Evolutionary conservation across 208 protist genomes (phyloP), one percentile per base, ranked within the genome.

Genomic region (Blechomonas ayalai): DNA sequence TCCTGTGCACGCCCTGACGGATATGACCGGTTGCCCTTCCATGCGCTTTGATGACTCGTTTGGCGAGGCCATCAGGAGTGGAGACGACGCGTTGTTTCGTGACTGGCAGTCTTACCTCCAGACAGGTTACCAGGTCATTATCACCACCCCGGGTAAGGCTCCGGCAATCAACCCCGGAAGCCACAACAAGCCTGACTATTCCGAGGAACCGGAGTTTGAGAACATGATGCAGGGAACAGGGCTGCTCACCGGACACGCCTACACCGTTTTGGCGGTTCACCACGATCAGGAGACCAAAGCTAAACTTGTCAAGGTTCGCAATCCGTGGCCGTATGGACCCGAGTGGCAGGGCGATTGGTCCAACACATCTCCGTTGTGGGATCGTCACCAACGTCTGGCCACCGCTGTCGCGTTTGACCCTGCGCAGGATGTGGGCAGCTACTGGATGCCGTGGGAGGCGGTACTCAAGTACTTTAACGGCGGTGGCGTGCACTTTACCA

Each of bases 1-100:
- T 37, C 82, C 82, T 27, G 67, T 90, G 37, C 81, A 92, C 51
- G 87, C 78, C 26, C 63, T 95, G 36, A 77, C 75, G 0, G 87
- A 95, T 63, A 73, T 92, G 68, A 82, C 68, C 6, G 79, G 83
- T 26, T 82, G 58, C 61, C 70, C 76, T 13, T 67, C 75, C 13
- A 72, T 74, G 38, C 78, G 83, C 54, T 75, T 92, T 38, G 83
- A 92, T 29, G 77, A 84, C 6, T 28, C 33, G 19, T 80, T 91
- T 33, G 43, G 43, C 32, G 57, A 74, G 26, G 67, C 77, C 12
- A 33, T 25, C 9, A 20, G 48, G 22, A 36, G 35, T 28, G 48
- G 49, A 25, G 42, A 60, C 12, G 41, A 22, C 41, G 29, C 59
- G 19, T 53, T 73, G 6, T 25, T 56, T 9, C 31, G 16, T 19